These are phyloP conservation scores for Lyophyllum atratum DNA, from an alignment of 768 basidiomycete genomes.

Conservation along the genomic window DNA sequence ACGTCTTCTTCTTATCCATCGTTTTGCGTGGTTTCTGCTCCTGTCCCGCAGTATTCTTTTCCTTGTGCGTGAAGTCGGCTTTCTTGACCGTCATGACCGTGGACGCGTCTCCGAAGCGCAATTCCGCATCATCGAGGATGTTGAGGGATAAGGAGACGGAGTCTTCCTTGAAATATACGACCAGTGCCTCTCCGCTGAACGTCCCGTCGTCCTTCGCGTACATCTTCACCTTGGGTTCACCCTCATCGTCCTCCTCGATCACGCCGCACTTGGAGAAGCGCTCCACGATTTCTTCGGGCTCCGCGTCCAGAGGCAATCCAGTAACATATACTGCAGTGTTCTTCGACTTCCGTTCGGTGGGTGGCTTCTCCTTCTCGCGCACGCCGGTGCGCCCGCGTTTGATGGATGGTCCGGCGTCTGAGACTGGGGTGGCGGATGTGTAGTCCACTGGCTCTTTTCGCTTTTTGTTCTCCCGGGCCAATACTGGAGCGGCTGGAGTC, in stretches of 20 bases:
- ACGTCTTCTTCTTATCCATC: slow-evolving; percentile 76
- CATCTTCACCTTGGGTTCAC: slow-evolving; percentile 92
- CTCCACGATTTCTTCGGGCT: slow-evolving; percentile 71
- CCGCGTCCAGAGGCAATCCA: slow-evolving; percentile 76
- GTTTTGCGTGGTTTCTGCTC: slow-evolving; percentile 57
- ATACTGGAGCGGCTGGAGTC: slow-evolving; percentile 87
- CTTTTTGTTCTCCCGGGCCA: slow-evolving; percentile 80
- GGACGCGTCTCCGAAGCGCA: slow-evolving; percentile 77
- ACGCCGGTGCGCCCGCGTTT: slow-evolving; percentile 71
- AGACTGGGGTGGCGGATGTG: slow-evolving; percentile 52
- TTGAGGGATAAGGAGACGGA: slow-evolving; percentile 85
- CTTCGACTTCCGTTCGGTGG: slow-evolving; percentile 70
- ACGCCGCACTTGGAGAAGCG: slow-evolving; percentile 93
- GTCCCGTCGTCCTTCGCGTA: slow-evolving; percentile 86
- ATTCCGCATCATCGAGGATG: slow-evolving; percentile 89
- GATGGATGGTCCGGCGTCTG: slow-evolving; percentile 51
- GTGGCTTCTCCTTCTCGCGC: slow-evolving; percentile 43
- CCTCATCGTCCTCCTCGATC: slow-evolving; percentile 90
- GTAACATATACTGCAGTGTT: slow-evolving; percentile 94
- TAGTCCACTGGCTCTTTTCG: slow-evolving; percentile 75
- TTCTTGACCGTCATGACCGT: slow-evolving; percentile 74
- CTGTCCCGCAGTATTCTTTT: slow-evolving; percentile 39
- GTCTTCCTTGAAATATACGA: slow-evolving; percentile 97
- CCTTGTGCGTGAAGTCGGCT: slow-evolving; percentile 81
- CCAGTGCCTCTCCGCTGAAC: slow-evolving; percentile 93